A percentile compares a stretch with the other conserved stretches of the same genome.
phyloP scores from a whole-genome alignment of 2,329 filamentous ascomycete species.

The Ophiocordyceps camponoti-leonardi region DNA sequence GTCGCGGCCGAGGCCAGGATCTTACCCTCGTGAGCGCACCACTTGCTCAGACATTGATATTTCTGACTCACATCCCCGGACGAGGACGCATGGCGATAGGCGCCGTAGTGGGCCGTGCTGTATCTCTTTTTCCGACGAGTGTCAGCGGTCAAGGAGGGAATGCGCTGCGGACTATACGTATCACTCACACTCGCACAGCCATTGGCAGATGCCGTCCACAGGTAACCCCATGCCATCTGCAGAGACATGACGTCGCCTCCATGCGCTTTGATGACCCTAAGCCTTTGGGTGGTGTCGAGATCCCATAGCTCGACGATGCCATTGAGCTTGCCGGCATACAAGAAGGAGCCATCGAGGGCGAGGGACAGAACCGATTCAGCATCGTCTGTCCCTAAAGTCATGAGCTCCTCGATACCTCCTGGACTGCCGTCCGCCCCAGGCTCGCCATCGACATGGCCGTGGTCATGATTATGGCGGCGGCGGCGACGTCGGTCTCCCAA shows the following conservation, averaged over 20 bases:
- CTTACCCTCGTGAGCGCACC: slow-evolving; percentile 73
- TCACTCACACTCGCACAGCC: slow-evolving; percentile 62
- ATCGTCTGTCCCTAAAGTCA: slow-evolving; percentile 43
- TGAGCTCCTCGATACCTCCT: slow-evolving; percentile 51
- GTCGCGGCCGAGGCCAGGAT: slow-evolving; percentile 72
- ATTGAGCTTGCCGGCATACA: slow-evolving; percentile 78
- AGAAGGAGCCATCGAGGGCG: slow-evolving; percentile 73
- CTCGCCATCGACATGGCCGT: slow-evolving; percentile 9
- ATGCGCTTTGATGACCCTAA: slow-evolving; percentile 71
- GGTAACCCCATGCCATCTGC: slow-evolving; percentile 66
- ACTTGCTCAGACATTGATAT: slow-evolving; percentile 62
- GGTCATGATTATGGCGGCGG: not conserved
- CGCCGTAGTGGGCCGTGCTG: slow-evolving; percentile 46
- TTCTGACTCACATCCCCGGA: slow-evolving; percentile 51
- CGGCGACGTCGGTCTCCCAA: slow-evolving; percentile 20
- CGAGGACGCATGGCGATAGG: slow-evolving; percentile 26
- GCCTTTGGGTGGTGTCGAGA: slow-evolving; percentile 77
- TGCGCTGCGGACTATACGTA: not conserved
- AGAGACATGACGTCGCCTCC: slow-evolving; percentile 72
- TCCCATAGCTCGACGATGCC: slow-evolving; percentile 95
- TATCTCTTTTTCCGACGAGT: slow-evolving; percentile 34
- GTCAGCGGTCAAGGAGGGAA: not conserved
- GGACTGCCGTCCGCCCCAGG: not conserved
- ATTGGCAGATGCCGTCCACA: slow-evolving; percentile 80
- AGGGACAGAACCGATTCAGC: slow-evolving; percentile 56